phyloP scores from a whole-genome alignment of 2,329 filamentous ascomycete genomes.

The Aspergillus japonicus region DNA sequence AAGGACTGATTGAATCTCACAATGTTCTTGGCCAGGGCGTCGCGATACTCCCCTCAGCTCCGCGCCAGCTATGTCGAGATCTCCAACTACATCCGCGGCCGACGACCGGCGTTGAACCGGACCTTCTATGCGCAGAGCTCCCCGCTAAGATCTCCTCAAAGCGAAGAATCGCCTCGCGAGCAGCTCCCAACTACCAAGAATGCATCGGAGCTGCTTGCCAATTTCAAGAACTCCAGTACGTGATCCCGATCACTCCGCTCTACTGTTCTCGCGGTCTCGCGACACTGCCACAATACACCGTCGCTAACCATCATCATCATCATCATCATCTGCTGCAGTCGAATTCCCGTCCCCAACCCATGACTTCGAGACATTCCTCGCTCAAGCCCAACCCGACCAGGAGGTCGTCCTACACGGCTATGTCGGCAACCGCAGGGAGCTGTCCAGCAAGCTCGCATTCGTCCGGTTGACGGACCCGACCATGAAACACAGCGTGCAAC shows the following conservation, averaged over 20 bases:
- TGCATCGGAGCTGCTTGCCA: slow-evolving; percentile 34
- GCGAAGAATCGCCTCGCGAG: slow-evolving; percentile 22
- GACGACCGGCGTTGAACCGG: slow-evolving; percentile 13
- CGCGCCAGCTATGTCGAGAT: slow-evolving; percentile 40
- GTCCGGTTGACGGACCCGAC: slow-evolving; percentile 55
- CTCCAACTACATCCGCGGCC: slow-evolving; percentile 36
- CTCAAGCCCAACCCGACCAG: slow-evolving; percentile 32
- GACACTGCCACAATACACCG: background rate
- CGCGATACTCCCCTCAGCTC: slow-evolving; percentile 27
- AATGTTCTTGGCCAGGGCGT: slow-evolving; percentile 26
- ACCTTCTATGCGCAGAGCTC: slow-evolving; percentile 7
- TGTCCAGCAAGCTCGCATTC: slow-evolving; percentile 70
- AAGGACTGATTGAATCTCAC: background rate
- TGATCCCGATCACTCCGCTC: slow-evolving; percentile 9
- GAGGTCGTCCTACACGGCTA: slow-evolving; percentile 67
- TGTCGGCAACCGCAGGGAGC: slow-evolving; percentile 64
- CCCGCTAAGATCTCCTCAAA: slow-evolving; percentile 24
- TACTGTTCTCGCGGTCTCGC: background rate
- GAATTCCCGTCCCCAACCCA: slow-evolving; percentile 47
- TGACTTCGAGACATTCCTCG: slow-evolving; percentile 39
- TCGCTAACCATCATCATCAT: background rate
- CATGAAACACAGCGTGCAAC: slow-evolving; percentile 48
- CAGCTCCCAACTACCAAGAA: slow-evolving; percentile 12
- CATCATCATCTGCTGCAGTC: slow-evolving; percentile 34
- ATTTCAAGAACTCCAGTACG: slow-evolving; percentile 49